phyloP scores from a whole-genome alignment of 2,329 filamentous ascomycete species.

The Leptographium radiaticola region DNA sequence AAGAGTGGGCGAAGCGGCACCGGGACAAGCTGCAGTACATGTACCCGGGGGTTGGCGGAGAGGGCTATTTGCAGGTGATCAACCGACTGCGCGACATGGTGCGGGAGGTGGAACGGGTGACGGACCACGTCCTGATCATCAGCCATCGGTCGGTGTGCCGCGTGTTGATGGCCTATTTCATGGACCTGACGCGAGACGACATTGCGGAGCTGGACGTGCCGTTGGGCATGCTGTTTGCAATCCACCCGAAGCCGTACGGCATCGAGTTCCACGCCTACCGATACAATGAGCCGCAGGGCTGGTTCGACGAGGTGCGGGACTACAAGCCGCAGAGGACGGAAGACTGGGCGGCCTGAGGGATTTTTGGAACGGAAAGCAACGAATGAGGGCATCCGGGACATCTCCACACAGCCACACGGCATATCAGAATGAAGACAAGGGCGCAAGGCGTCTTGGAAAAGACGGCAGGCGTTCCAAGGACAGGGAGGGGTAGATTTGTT shows the following conservation, averaged over 20 bases:
- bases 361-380: not conserved
- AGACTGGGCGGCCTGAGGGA: slow-evolving; percentile 19
- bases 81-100: slow-evolving; percentile 92
- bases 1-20: slow-evolving; percentile 70
- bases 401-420: not conserved
- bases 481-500: not conserved
- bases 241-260: slow-evolving; percentile 95
- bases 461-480: not conserved
- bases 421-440: not conserved
- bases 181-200: slow-evolving; percentile 77
- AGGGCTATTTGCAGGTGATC: slow-evolving; percentile 94
- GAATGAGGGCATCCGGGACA: not conserved
- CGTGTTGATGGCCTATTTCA: slow-evolving; percentile 92
- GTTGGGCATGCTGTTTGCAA: slow-evolving; percentile 82
- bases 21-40: slow-evolving; percentile 89
- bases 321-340: slow-evolving; percentile 59
- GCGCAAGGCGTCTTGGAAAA: not conserved
- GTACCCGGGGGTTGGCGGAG: slow-evolving; percentile 88
- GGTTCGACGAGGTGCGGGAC: slow-evolving; percentile 76
- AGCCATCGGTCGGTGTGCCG: slow-evolving; percentile 86
- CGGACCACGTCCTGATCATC: slow-evolving; percentile 84
- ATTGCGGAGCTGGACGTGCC: slow-evolving; percentile 93
- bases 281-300: slow-evolving; percentile 65
- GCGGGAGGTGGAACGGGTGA: slow-evolving; percentile 92
- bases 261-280: slow-evolving; percentile 94